Evolutionary conservation across 257 asterid genomes (phyloP), one percentile per base, ranked within the genome.

Genomic region (Penstemon newberryi): DNA sequence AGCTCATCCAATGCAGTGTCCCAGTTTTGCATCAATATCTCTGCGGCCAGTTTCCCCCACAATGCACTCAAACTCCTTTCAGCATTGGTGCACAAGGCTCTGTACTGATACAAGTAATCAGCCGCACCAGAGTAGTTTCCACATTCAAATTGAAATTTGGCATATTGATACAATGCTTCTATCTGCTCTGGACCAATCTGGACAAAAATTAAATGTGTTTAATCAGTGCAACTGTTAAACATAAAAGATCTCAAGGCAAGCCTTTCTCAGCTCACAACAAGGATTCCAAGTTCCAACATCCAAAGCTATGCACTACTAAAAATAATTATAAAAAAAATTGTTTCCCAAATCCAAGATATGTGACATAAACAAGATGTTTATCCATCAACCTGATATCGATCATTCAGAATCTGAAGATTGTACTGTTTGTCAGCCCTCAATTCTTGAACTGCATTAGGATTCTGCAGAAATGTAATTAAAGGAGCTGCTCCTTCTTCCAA

Each of bases 71-170:
- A 85, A 72, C 88, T 94, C 86, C 90, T 86, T 54, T 91, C 99
- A 61, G 80, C 78, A 74, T 86, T 91, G 41, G 90, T 83, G 82
- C 90, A 87, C 78, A 94, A 79, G 46, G 76, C 89, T 66, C 93
- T 76, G 75, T 94, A 94, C 81, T 86, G 99, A 78, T 87, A 89
- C 75, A 94, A 77, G 83, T 89, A 94, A 81, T 94, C 97, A 0
- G 99, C 97, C 75, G 99, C 99, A 19, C 95, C 96, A 5, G 98
- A 90, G 77, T 92, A 92, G 81, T 92, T 92, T 9, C 98, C 98
- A 85, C 98, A 92, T 84, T 92, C 98, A 84, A 92, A 92, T 79
- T 92, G 98, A 70, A 92, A 92, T 66, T 92, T 92, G 36, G 95
- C 97, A 76, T 85, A 92, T 69, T 90, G 96, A 77, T 90, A 92